Base-by-base conservation (phyloP, 768 basidiomycete species). In the Trametopsis cervina region DNA sequence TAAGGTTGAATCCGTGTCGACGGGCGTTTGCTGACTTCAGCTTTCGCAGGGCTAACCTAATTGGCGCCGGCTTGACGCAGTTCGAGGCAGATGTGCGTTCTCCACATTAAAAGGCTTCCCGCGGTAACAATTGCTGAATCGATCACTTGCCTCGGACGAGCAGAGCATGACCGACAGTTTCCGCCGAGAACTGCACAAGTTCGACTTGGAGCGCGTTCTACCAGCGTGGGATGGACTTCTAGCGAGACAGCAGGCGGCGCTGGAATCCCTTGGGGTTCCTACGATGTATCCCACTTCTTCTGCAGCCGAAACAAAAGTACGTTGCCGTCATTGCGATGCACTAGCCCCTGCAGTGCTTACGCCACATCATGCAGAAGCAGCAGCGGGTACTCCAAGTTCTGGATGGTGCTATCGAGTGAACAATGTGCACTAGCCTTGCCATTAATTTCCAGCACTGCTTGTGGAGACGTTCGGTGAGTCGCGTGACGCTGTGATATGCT, bases 141-240 rank as follows among this genome's bases (percentile, higher is more conserved):
- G 23, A 27, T 37, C 12, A 7, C 17, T 36, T 41, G 10, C 29
- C 48, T 50, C 40, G 41, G 29, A 33, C 29, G 15, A 33, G 43
- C 62, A 92, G 89, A 79, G 73, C 72, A 66, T 90, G 55, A 74
- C 76, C 41, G 75, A 75, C 41, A 74, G 75, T 20, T 81, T 83
- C 65, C 77, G 74, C 50, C 77, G 70, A 54, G 88, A 89, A 51
- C 61, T 90, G 29, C 66, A 62, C 33, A 76, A 71, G 52, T 89
- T 89, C 59, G 89, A 90, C 59, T 57, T 57, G n/a, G 80, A 88
- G 43, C 73, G 83, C 29, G 83, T 72, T 9, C 63, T 90, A 4
- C 70, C 79, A 2, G 83, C 85, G 7, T 92, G 88, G 86, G 88
- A 88, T 57, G 77, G 75, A 17, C 70, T 91, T n/a, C 63, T 83